Conservation (phyloP, 306 rosid species). For the Castanopsis chinensis region DNA sequence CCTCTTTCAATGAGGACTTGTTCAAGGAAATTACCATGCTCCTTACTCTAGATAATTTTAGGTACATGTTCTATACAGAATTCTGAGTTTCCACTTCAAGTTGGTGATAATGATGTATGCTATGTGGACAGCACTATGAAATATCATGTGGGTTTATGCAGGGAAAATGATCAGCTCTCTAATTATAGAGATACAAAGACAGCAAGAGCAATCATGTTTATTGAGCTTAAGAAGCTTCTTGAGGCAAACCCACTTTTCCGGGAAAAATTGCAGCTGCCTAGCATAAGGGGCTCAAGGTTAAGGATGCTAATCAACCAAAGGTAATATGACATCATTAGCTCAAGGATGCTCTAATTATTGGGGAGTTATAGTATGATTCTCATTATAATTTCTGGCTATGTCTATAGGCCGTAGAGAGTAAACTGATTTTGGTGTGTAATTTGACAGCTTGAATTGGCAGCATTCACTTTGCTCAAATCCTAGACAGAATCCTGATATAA, state of each 20-base stretch:
- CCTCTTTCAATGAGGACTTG: conserved; percentile 12
- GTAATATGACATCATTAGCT: conserved; percentile 6
- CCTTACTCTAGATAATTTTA: conserved; percentile 20
- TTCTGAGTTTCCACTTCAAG: background rate
- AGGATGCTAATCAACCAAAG: conserved; percentile 41
- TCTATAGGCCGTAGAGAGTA: background rate
- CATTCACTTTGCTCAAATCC: conserved; percentile 23
- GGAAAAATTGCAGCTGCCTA: conserved; percentile 41
- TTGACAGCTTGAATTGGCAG: conserved; percentile 26
- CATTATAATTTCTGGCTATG: background rate
- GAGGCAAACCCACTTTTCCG: conserved; percentile 38
- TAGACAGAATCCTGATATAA: conserved; percentile 19
- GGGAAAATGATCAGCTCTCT: conserved; percentile 37
- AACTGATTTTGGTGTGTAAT: conserved; percentile 12
- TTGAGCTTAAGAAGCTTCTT: conserved; percentile 36
- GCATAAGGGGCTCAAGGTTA: conserved; percentile 30
- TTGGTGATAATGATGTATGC: background rate
- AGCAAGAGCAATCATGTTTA: conserved; percentile 34
- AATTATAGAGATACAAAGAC: conserved; percentile 30
- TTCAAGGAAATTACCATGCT: conserved; percentile 26
- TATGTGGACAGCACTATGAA: background rate
- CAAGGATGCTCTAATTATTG: background rate
- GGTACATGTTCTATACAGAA: conserved; percentile 11
- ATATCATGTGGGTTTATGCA: conserved; percentile 22
- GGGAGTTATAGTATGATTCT: background rate